phyloP scores from a whole-genome alignment of 371 early-diverging fungal genomes.

The Vairimorpha necatrix region DNA sequence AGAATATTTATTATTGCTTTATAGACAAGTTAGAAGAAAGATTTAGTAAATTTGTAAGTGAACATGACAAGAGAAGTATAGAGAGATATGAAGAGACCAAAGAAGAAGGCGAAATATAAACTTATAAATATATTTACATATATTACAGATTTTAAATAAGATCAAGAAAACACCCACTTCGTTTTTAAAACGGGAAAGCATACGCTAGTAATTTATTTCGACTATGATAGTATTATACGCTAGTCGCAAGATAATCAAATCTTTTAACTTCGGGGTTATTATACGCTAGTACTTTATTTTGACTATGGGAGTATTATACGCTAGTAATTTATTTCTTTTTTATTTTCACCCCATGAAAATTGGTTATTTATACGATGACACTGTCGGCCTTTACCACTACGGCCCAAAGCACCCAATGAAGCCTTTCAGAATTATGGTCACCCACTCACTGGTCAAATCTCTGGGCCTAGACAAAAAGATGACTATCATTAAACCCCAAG shows the following conservation, averaged over 20 bases:
- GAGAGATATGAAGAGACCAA: slow-evolving; percentile 19
- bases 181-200: too few species aligned
- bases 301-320: too few species aligned
- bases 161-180: too few species aligned
- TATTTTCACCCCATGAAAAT: slow-evolving; percentile 47
- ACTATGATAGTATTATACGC: too few species aligned
- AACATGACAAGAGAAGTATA: slow-evolving; percentile 7
- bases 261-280: too few species aligned
- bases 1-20: slow-evolving; percentile 23
- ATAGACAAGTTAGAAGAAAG: slow-evolving; percentile 18
- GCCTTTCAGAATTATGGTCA: slow-evolving; percentile 91
- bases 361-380: slow-evolving; percentile 65
- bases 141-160: too few species aligned
- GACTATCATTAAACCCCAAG: slow-evolving; percentile 71
- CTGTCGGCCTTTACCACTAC: slow-evolving; percentile 77
- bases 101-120: slow-evolving; percentile 35
- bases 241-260: too few species aligned
- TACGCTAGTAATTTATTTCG: too few species aligned
- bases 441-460: slow-evolving; percentile 85
- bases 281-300: too few species aligned
- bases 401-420: slow-evolving; percentile 89
- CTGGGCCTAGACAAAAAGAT: slow-evolving; percentile 89
- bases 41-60: background rate
- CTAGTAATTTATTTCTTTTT: background rate
- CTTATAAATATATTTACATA: too few species aligned